Evolutionary conservation across 2,329 filamentous ascomycete genomes (phyloP).

Genomic region (Rhynchosporium graminicola): DNA sequence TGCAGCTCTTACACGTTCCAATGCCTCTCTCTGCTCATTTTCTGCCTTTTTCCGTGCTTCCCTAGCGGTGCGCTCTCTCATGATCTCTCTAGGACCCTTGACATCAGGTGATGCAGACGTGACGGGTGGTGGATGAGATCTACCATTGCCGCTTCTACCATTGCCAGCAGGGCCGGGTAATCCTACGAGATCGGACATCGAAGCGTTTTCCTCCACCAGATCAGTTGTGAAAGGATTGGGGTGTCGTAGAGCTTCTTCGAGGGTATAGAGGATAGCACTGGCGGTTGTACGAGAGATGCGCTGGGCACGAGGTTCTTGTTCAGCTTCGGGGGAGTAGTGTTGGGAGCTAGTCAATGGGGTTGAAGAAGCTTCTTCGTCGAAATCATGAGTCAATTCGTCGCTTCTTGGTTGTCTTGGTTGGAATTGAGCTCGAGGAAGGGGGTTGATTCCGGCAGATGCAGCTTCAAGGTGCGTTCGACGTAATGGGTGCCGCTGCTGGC

Average conservation of each 20-base stretch:
- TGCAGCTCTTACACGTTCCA: slow-evolving; percentile 51
- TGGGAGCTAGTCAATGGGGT: slow-evolving; percentile 31
- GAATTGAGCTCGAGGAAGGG: slow-evolving; percentile 33
- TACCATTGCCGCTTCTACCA: slow-evolving; percentile 54
- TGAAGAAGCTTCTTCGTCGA: slow-evolving; percentile 36
- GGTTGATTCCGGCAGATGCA: slow-evolving; percentile 39
- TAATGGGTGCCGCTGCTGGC: slow-evolving; percentile 38
- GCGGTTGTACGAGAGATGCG: slow-evolving; percentile 82
- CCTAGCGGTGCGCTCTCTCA: slow-evolving; percentile 89
- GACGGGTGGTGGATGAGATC: slow-evolving; percentile 49
- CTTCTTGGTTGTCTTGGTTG: slow-evolving; percentile 28
- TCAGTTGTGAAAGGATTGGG: slow-evolving; percentile 84
- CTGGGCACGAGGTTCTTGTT: slow-evolving; percentile 47
- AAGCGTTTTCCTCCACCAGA: slow-evolving; percentile 81
- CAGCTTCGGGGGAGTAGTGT: slow-evolving; percentile 30
- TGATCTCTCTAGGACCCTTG: slow-evolving; percentile 84
- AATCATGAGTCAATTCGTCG: slow-evolving; percentile 33
- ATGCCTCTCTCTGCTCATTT: slow-evolving; percentile 51
- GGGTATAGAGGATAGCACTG: slow-evolving; percentile 85
- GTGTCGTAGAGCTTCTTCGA: slow-evolving; percentile 85
- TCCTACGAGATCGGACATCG: slow-evolving; percentile 82
- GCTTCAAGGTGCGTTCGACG: slow-evolving; percentile 41
- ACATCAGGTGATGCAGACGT: slow-evolving; percentile 59
- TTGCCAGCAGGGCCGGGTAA: slow-evolving; percentile 57
- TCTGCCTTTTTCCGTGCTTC: slow-evolving; percentile 67